phyloP scores from a whole-genome alignment of 495 filamentous ascomycete species.

The Chlorociboria aeruginascens region DNA sequence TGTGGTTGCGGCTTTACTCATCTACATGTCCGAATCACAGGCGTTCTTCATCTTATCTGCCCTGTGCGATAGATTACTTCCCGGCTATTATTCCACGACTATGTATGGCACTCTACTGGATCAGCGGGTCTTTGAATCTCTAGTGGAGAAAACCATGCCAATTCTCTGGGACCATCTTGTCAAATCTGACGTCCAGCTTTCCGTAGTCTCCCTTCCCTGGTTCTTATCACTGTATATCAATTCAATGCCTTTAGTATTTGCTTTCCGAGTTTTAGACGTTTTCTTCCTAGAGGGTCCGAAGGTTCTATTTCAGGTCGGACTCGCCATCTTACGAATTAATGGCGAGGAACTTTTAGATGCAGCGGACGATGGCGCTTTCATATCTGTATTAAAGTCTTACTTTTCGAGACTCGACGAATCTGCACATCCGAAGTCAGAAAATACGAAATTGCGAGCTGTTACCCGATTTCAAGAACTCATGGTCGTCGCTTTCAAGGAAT shows the following conservation, averaged over 20 bases:
- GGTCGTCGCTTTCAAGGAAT: constrained; percentile 98
- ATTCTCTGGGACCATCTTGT: constrained; percentile 94
- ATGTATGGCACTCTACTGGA: constrained; percentile 98
- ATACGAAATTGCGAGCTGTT: constrained; percentile 81
- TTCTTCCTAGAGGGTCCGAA: constrained; percentile 98
- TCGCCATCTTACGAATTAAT: constrained; percentile 94
- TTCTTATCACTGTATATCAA: constrained; percentile 98
- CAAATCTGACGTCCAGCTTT: constrained; percentile 95
- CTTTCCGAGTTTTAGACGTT: constrained; percentile 89
- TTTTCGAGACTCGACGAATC: constrained; percentile 90
- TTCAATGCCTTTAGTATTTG: constrained; percentile 96
- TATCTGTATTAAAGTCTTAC: constrained; percentile 89
- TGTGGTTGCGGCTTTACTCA: constrained; percentile 86
- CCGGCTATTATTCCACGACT: constrained; percentile 93
- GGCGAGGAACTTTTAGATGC: constrained; percentile 96
- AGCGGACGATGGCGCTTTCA: constrained; percentile 90
- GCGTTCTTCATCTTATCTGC: constrained; percentile 91
- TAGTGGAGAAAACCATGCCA: constrained; percentile 98
- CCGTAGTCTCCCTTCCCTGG: constrained; percentile 95
- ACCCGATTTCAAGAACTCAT: constrained; percentile 96
- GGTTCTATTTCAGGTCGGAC: constrained; percentile 89
- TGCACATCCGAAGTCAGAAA: constrained; percentile 88
- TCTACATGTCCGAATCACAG: constrained; percentile 96
- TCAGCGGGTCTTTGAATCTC: constrained; percentile 90
- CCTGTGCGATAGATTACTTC: constrained; percentile 83